Evolutionary conservation across 2,329 filamentous ascomycete genomes (phyloP).

Genomic region (Talaromyces sp.): DNA sequence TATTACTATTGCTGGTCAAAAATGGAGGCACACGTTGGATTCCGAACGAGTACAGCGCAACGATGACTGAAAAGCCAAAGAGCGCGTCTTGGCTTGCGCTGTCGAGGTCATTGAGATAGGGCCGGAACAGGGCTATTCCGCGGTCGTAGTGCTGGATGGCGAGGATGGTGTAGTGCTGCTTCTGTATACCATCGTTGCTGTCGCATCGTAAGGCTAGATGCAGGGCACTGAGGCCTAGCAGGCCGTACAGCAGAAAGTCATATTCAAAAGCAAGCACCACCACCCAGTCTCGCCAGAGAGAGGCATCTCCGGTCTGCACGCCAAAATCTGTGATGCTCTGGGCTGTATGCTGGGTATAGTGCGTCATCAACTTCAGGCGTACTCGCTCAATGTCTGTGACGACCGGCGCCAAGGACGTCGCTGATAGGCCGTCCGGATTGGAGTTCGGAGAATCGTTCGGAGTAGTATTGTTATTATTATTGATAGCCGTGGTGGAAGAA

Average conservation of each 20-base stretch:
- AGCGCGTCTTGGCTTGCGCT: conserved; percentile 2
- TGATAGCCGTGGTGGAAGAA: neutral
- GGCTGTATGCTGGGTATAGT: conserved; percentile 8
- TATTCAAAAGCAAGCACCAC: conserved; percentile 8
- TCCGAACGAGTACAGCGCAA: conserved; percentile 8
- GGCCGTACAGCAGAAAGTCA: conserved; percentile 7
- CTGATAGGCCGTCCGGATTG: neutral
- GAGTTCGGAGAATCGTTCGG: neutral
- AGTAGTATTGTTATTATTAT: neutral
- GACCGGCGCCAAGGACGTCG: neutral
- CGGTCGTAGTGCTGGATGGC: conserved; percentile 6
- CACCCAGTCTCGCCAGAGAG: conserved; percentile 2
- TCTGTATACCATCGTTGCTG: neutral
- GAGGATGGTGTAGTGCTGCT: conserved; percentile 4
- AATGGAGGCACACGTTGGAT: neutral
- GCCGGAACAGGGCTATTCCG: conserved; percentile 4
- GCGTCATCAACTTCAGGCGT: conserved; percentile 3
- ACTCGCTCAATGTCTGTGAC: conserved; percentile 3
- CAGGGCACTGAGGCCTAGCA: conserved; percentile 7
- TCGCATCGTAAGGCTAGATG: conserved; percentile 3
- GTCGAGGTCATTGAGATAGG: neutral
- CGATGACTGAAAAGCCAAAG: conserved; percentile 6
- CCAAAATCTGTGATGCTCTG: conserved; percentile 4
- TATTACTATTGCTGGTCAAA: neutral
- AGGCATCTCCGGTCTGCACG: conserved; percentile 1